Conservation (phyloP, 176 grass and related monocot genomes). For the Zoysia pacifica region DNA sequence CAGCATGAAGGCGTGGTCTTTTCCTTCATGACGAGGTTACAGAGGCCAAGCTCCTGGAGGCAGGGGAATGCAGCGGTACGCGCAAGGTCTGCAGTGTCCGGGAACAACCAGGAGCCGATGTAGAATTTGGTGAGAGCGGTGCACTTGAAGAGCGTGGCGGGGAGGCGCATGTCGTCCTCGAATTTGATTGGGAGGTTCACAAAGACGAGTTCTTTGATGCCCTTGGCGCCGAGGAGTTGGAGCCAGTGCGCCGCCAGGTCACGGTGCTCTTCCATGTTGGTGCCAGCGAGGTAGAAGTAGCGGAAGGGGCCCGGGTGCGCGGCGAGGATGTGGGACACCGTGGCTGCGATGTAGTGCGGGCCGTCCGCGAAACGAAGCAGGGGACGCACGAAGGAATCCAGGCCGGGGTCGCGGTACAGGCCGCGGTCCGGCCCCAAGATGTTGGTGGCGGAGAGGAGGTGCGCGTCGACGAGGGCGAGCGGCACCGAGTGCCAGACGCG, state of each 20-base stretch:
- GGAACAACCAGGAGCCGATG: background rate
- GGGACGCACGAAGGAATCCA: background rate
- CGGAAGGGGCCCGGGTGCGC: slow-evolving; percentile 24
- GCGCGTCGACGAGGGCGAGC: slow-evolving; percentile 21
- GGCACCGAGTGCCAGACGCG: background rate
- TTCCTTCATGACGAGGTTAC: background rate
- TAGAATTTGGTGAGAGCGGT: slow-evolving; percentile 8
- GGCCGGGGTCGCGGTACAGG: background rate
- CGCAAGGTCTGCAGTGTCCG: background rate
- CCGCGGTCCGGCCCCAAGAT: background rate
- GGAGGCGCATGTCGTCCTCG: background rate
- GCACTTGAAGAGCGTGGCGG: background rate
- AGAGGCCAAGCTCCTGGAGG: background rate
- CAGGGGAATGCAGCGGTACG: background rate
- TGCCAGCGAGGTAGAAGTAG: background rate
- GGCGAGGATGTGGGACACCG: slow-evolving; percentile 13
- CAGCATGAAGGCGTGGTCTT: background rate
- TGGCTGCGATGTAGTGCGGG: background rate
- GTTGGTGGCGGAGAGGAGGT: background rate
- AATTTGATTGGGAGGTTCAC: background rate
- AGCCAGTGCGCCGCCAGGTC: background rate
- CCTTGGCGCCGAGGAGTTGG: background rate
- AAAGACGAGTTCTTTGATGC: background rate
- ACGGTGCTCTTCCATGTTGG: background rate
- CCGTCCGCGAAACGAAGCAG: too few species aligned